A percentile compares a stretch with the other conserved stretches of the same genome.
Conservation (phyloP, 306 rosid species). For the Gillenia trifoliata region DNA sequence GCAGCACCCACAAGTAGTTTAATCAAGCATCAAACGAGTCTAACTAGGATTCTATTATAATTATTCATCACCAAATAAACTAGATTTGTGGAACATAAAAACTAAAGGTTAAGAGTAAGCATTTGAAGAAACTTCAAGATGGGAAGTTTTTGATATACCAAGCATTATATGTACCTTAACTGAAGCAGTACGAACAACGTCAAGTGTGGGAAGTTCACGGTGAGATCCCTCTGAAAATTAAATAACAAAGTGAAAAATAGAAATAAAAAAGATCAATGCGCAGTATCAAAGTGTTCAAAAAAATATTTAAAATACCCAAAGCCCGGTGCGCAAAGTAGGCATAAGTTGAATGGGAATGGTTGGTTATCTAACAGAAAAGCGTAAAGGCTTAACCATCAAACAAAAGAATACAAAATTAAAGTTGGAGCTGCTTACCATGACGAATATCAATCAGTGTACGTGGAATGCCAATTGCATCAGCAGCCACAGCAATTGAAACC, state of each 20-base stretch:
- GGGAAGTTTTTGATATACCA: constrained; percentile 7
- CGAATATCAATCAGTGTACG: constrained; percentile 83
- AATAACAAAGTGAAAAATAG: background rate
- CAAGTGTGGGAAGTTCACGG: constrained; percentile 87
- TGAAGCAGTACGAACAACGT: constrained; percentile 63
- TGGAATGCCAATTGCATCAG: constrained; percentile 77
- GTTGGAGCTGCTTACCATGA: constrained; percentile 51
- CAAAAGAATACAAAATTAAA: background rate
- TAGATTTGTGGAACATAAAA: background rate
- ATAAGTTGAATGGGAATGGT: background rate
- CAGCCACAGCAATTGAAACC: constrained; percentile 72
- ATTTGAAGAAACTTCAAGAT: constrained; percentile 9
- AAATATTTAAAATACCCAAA: background rate
- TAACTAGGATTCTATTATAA: constrained; percentile 5
- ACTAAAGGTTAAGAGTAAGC: background rate
- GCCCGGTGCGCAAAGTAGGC: background rate
- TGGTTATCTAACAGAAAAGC: background rate
- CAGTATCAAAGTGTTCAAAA: background rate
- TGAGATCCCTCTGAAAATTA: constrained; percentile 80
- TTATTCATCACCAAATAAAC: background rate
- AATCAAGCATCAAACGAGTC: background rate
- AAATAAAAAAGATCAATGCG: background rate
- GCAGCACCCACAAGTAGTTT: background rate
- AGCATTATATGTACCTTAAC: constrained; percentile 42
- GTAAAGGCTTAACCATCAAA: background rate